These are phyloP conservation scores for Trifolium subterraneum DNA, from an alignment of 306 rosid genomes.

Conservation along the genomic window DNA sequence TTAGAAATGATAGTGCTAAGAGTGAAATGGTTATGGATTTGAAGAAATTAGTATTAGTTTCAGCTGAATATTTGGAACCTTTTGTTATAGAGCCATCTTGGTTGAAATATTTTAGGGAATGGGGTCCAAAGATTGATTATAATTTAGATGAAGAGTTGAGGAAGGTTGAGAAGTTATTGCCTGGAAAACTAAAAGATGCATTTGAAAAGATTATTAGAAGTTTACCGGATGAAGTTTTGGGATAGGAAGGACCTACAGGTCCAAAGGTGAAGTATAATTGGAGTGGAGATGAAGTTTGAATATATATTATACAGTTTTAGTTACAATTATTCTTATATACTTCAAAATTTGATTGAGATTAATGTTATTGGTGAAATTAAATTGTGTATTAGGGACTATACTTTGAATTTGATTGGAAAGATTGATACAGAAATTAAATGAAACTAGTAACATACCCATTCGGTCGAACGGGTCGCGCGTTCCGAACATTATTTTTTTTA, in stretches of 20 bases:
- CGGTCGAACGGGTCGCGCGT: too few species aligned
- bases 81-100: slow-evolving; percentile 67
- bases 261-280: slow-evolving; percentile 13
- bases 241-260: slow-evolving; percentile 1
- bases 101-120: slow-evolving; percentile 52
- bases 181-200: neutral
- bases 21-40: slow-evolving; percentile 49
- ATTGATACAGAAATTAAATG: too few species aligned
- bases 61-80: slow-evolving; percentile 60
- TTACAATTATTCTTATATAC: neutral
- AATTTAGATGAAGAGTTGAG: neutral
- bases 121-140: slow-evolving; percentile 21
- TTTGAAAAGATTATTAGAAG: slow-evolving; percentile 7
- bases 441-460: too few species aligned
- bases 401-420: too few species aligned
- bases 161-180: neutral
- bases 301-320: neutral
- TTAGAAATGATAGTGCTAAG: slow-evolving; percentile 65
- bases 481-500: too few species aligned
- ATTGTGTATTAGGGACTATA: neutral
- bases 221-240: neutral
- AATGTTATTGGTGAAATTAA: slow-evolving; percentile 4
- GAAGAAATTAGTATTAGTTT: slow-evolving; percentile 46
- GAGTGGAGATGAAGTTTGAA: slow-evolving; percentile 14
- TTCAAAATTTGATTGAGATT: neutral